Evolutionary conservation across 306 rosid genomes (phyloP), one percentile per base, ranked within the genome.

Genomic region (Dryas octopetala): DNA sequence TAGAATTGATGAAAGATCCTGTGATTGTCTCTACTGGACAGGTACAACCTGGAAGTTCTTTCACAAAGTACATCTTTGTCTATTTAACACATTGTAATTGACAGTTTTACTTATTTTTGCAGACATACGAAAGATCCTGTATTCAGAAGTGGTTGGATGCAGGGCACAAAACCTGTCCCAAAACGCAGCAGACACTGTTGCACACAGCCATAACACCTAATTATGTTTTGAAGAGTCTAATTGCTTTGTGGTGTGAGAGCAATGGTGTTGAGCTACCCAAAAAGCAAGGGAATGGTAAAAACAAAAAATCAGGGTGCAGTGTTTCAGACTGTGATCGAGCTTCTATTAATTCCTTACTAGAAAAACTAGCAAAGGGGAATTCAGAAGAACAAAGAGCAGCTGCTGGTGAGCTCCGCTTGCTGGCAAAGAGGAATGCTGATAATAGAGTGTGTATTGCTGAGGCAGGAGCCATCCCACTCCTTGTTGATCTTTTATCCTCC

Each of bases 111-210:
- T 50, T 19, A 59, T 73, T 88, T 78, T 88, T 80, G 79, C 82
- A 96, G 98, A 96, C 99, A 15, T 96, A 96, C 26, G 99, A 96
- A 86, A 85, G 99, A 75, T 80, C 96, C 14, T 90, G 93, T 83
- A 92, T 96, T 76, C 99, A 96, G 71, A 96, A 92, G 82, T 96
- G 99, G 99, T 85, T 96, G 73, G 97, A 96, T 80, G 96, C 97
- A 15, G 99, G 99, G 68, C 93, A 96, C 77, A 92, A 84, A 82
- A 96, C 93, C 66, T 96, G 99, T 78, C 98, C 99, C 16, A 96
- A 92, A 86, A 88, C 99, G 44, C 99, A 96, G 84, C 99, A 88
- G 69, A 87, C 97, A 23, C 84, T 96, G 60, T 38, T 80, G 76
- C 99, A 92, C 76, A 87, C 97, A 13, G 99, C 99, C 73, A 86